These are phyloP conservation scores for Meredithiella fracta DNA, from an alignment of 2,329 filamentous ascomycete species.

Conservation along the genomic window DNA sequence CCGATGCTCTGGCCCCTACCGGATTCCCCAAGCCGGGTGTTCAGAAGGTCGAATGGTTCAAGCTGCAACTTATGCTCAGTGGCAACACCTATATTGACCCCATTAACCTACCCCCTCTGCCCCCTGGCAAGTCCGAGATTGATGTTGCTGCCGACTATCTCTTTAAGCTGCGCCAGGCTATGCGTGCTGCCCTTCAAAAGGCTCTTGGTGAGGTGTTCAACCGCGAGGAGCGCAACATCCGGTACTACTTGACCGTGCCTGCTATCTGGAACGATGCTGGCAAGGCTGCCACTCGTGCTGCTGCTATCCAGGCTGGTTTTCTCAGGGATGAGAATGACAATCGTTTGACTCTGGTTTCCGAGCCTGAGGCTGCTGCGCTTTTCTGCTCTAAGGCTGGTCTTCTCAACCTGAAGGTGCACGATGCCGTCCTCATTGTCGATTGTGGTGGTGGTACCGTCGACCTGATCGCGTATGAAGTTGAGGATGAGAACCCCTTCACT, in stretches of 20 bases:
- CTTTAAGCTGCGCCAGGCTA: slow-evolving; percentile 92
- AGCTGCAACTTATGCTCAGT: slow-evolving; percentile 94
- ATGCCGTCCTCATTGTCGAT: slow-evolving; percentile 95
- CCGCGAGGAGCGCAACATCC: slow-evolving; percentile 91
- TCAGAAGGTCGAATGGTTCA: slow-evolving; percentile 99
- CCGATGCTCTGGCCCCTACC: slow-evolving; percentile 87
- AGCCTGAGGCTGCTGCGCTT: slow-evolving; percentile 90
- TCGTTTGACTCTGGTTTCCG: slow-evolving; percentile 80
- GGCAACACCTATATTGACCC: slow-evolving; percentile 99
- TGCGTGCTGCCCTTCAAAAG: slow-evolving; percentile 91
- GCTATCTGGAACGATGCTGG: slow-evolving; percentile 99
- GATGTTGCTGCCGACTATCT: slow-evolving; percentile 98
- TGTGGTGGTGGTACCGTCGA: slow-evolving; percentile 97
- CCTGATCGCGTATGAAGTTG: slow-evolving; percentile 96
- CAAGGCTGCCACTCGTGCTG: slow-evolving; percentile 88
- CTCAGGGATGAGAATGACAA: slow-evolving; percentile 96
- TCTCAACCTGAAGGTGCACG: slow-evolving; percentile 91
- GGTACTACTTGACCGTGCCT: slow-evolving; percentile 95
- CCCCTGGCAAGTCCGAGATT: slow-evolving; percentile 95
- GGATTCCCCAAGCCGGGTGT: slow-evolving; percentile 96
- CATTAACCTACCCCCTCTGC: slow-evolving; percentile 93
- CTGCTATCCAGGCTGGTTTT: slow-evolving; percentile 93
- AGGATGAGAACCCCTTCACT: slow-evolving; percentile 92
- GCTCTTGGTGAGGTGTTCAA: slow-evolving; percentile 95
- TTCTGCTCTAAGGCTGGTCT: slow-evolving; percentile 97